Evolutionary conservation across 768 basidiomycete species (phyloP).

Genomic region (Heimioporus sp.): DNA sequence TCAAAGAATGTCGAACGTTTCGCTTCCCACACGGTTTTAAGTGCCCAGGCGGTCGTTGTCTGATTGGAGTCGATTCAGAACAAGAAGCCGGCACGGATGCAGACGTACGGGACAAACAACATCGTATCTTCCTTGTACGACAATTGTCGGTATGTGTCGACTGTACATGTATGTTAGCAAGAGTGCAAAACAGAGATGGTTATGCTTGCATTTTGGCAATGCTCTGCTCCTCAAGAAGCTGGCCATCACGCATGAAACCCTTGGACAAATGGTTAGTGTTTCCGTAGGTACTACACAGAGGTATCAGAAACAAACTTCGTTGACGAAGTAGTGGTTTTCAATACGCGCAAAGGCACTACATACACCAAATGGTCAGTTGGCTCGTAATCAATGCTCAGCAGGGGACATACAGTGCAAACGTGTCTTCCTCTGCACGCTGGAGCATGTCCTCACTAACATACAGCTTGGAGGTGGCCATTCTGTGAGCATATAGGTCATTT

Average conservation of each 20-base stretch:
- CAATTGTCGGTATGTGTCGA: slow-evolving; percentile 81
- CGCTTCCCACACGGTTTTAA: slow-evolving; percentile 85
- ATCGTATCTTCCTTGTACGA: slow-evolving; percentile 88
- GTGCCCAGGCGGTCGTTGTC: slow-evolving; percentile 76
- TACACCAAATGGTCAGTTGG: not conserved
- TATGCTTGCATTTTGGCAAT: slow-evolving; percentile 80
- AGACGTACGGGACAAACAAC: slow-evolving; percentile 76
- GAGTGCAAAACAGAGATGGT: not conserved
- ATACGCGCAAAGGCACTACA: slow-evolving; percentile 80
- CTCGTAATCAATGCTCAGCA: slow-evolving; percentile 4
- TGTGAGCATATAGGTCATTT: slow-evolving; percentile 26
- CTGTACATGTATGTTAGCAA: slow-evolving; percentile 37
- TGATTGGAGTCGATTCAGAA: slow-evolving; percentile 24
- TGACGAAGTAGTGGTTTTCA: slow-evolving; percentile 90
- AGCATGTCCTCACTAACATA: slow-evolving; percentile 67
- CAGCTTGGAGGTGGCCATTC: slow-evolving; percentile 82
- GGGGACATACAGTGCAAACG: slow-evolving; percentile 66
- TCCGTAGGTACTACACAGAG: not conserved
- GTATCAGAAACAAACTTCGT: slow-evolving; percentile 47
- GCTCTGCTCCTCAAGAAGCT: slow-evolving; percentile 77
- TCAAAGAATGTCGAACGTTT: slow-evolving; percentile 36
- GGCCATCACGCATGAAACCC: slow-evolving; percentile 88
- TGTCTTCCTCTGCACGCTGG: slow-evolving; percentile 65
- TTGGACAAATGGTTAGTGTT: slow-evolving; percentile 26
- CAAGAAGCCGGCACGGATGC: not conserved